Evolutionary conservation across 345 rosid genomes (phyloP).

Genomic region (Linum trigynum): DNA sequence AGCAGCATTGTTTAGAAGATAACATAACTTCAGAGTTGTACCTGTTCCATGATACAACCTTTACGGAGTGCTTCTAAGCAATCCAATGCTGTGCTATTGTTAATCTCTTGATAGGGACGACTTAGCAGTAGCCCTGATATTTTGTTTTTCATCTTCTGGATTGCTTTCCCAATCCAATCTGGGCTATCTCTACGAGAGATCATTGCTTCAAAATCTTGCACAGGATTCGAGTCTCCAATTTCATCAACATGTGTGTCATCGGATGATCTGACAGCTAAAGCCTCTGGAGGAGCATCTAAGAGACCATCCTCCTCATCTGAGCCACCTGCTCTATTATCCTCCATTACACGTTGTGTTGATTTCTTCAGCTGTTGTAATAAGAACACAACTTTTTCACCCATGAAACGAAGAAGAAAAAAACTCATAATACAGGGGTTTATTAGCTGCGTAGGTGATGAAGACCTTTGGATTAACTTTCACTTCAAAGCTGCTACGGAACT

Average conservation of each 20-base stretch:
- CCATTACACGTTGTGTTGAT: slow-evolving; percentile 31
- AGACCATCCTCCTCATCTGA: slow-evolving; percentile 41
- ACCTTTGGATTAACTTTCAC: slow-evolving; percentile 77
- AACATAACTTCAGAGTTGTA: slow-evolving; percentile 12
- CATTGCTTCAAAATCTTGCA: slow-evolving; percentile 78
- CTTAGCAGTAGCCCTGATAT: slow-evolving; percentile 41
- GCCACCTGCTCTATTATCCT: slow-evolving; percentile 48
- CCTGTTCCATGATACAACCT: slow-evolving; percentile 85
- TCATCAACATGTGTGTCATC: slow-evolving; percentile 29
- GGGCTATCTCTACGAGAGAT: slow-evolving; percentile 68
- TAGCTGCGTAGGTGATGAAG: neutral
- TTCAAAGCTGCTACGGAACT: slow-evolving; percentile 48
- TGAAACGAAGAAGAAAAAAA: neutral
- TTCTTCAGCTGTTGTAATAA: slow-evolving; percentile 53
- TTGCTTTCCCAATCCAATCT: slow-evolving; percentile 57
- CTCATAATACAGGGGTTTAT: slow-evolving; percentile 1
- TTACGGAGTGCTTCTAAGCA: slow-evolving; percentile 61
- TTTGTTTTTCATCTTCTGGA: slow-evolving; percentile 46
- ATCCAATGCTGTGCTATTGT: slow-evolving; percentile 43
- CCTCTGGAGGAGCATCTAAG: slow-evolving; percentile 15
- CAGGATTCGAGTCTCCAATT: slow-evolving; percentile 54
- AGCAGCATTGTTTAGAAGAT: too few species aligned
- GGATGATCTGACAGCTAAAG: slow-evolving; percentile 17
- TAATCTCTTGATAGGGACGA: slow-evolving; percentile 31
- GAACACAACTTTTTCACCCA: neutral